Evolutionary conservation across 768 basidiomycete genomes (phyloP).

Genomic region (Leccinum disarticulatum): DNA sequence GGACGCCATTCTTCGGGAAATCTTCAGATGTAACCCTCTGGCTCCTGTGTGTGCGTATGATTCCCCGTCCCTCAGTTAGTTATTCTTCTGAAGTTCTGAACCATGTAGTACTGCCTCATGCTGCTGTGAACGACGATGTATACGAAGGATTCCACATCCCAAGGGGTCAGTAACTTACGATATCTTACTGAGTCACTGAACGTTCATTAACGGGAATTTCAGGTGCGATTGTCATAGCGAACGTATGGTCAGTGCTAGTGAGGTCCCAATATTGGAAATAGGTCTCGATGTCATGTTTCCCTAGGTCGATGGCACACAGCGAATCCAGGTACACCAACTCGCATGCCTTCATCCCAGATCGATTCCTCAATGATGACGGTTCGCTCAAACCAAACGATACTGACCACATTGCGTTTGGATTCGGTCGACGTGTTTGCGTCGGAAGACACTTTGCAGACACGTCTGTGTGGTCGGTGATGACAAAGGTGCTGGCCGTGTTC

Average conservation of each 20-base stretch:
- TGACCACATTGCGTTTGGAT: slow-evolving; percentile 21
- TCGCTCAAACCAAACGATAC: slow-evolving; percentile 8
- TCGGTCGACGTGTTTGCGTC: slow-evolving; percentile 24
- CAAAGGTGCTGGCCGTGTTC: slow-evolving; percentile 13
- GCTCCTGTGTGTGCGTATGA: slow-evolving; percentile 5
- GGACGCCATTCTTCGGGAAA: slow-evolving; percentile 11
- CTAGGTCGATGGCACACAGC: slow-evolving; percentile 20
- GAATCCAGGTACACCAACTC: slow-evolving; percentile 35
- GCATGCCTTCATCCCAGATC: slow-evolving; percentile 37
- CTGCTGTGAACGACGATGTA: slow-evolving; percentile 37
- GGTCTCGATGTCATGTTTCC: not conserved
- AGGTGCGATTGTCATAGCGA: slow-evolving; percentile 12
- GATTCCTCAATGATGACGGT: slow-evolving; percentile 34
- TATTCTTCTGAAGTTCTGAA: too few species aligned
- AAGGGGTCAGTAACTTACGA: slow-evolving; percentile 15
- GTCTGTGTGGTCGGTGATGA: slow-evolving; percentile 13
- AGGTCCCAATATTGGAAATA: not conserved
- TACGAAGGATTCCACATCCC: slow-evolving; percentile 51
- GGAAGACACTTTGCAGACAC: slow-evolving; percentile 22
- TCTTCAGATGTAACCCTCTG: not conserved
- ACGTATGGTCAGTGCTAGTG: slow-evolving; percentile 9
- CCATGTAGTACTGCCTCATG: slow-evolving; percentile 26
- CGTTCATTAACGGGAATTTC: not conserved
- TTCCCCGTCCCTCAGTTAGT: not conserved
- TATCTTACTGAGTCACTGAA: too few species aligned